Percentiles rank a stretch among this genome's conserved stretches.
Evolutionary conservation across 768 basidiomycete genomes (phyloP).

Genomic region (Tephrocybe sp.): DNA sequence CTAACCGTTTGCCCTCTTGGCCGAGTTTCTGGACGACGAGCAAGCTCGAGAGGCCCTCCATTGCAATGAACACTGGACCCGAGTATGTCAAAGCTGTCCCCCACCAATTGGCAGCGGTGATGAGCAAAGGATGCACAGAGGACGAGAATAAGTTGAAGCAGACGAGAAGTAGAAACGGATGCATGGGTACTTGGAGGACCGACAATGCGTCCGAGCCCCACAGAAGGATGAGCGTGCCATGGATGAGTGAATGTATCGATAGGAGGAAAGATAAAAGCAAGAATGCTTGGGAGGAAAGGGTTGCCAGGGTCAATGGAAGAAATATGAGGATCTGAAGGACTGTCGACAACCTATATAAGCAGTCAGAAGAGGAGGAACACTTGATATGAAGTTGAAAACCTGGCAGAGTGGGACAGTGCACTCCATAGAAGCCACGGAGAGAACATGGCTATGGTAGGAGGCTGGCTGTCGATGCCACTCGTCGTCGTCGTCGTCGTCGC

Average conservation of each 20-base stretch:
- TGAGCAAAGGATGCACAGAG: slow-evolving; percentile 56
- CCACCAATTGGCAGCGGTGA: slow-evolving; percentile 68
- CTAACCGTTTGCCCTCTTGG: slow-evolving; percentile 71
- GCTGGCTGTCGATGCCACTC: not conserved
- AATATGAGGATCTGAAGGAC: slow-evolving; percentile 81
- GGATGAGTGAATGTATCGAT: slow-evolving; percentile 74
- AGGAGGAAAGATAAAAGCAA: slow-evolving; percentile 79
- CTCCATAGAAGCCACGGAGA: slow-evolving; percentile 70
- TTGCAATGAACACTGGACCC: slow-evolving; percentile 75
- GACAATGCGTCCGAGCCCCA: slow-evolving; percentile 74
- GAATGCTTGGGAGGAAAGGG: slow-evolving; percentile 78
- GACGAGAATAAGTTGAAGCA: slow-evolving; percentile 85
- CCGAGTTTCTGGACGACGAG: slow-evolving; percentile 82
- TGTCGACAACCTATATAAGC: slow-evolving; percentile 59
- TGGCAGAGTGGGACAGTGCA: slow-evolving; percentile 62
- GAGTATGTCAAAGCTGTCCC: slow-evolving; percentile 67
- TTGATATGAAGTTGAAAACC: slow-evolving; percentile 28
- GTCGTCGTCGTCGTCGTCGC: not conserved
- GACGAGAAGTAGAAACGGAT: slow-evolving; percentile 82
- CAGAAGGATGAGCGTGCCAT: slow-evolving; percentile 74
- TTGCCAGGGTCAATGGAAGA: slow-evolving; percentile 82
- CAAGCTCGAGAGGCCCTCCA: slow-evolving; percentile 84
- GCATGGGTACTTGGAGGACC: slow-evolving; percentile 82
- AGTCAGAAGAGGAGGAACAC: not conserved
- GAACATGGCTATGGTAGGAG: slow-evolving; percentile 31